A percentile compares a stretch with the other conserved stretches of the same genome.
Evolutionary conservation across 1,139 yeast genomes (phyloP).

Genomic region (Yamadazyma buinensis): DNA sequence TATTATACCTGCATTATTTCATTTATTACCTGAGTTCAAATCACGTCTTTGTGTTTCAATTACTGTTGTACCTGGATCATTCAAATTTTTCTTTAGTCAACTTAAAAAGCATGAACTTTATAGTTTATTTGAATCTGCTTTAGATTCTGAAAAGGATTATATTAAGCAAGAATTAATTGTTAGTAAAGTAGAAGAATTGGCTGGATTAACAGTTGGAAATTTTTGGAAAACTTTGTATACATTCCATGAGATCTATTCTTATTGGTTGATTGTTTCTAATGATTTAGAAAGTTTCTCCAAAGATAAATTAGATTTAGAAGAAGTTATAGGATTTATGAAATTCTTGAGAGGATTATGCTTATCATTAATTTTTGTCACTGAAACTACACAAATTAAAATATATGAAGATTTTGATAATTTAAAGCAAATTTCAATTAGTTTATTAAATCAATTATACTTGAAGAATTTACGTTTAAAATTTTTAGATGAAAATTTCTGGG

Average conservation of each 20-base stretch:
- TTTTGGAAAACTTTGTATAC: slow-evolving; percentile 36
- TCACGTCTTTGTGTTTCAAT: slow-evolving; percentile 33
- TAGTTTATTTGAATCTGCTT: slow-evolving; percentile 9
- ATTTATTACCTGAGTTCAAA: slow-evolving; percentile 27
- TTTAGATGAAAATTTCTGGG: slow-evolving; percentile 58
- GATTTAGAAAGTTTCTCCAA: slow-evolving; percentile 57
- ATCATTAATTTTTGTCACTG: slow-evolving; percentile 43
- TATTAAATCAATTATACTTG: slow-evolving; percentile 65
- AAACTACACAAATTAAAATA: slow-evolving; percentile 4
- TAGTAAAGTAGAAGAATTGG: slow-evolving; percentile 9
- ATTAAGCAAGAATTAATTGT: slow-evolving; percentile 14
- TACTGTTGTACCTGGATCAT: slow-evolving; percentile 33
- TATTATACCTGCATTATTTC: slow-evolving; percentile 26
- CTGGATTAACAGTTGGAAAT: slow-evolving; percentile 7
- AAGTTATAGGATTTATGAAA: slow-evolving; percentile 43
- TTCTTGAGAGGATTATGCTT: slow-evolving; percentile 57
- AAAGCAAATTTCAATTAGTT: slow-evolving; percentile 40
- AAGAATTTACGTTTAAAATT: slow-evolving; percentile 67
- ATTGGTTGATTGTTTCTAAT: slow-evolving; percentile 59
- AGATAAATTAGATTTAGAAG: slow-evolving; percentile 42
- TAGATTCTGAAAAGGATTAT: slow-evolving; percentile 18
- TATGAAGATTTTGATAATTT: slow-evolving; percentile 22
- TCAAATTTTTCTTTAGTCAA: slow-evolving; percentile 24
- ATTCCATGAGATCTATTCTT: slow-evolving; percentile 40
- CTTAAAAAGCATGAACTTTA: slow-evolving; percentile 19